Percentiles rank a stretch among this genome's conserved stretches.
These are phyloP conservation scores for Peziza echinospora DNA, from an alignment of 495 filamentous ascomycete species.

Conservation along the genomic window DNA sequence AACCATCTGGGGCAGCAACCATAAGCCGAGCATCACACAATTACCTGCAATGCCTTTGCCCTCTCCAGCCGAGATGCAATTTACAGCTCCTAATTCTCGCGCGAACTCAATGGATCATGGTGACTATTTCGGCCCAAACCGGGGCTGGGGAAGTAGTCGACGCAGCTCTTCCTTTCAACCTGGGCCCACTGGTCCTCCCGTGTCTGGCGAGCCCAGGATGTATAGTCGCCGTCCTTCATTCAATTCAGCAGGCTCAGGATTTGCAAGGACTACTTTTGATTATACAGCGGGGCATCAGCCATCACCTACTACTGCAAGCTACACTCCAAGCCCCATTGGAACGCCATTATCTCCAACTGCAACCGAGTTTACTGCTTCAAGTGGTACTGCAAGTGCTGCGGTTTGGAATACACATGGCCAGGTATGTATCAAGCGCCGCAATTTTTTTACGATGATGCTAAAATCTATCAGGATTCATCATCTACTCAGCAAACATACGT, in stretches of 20 bases:
- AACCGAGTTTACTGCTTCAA: constrained; percentile 45
- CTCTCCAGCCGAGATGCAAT: constrained; percentile 9
- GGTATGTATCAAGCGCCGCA: no score
- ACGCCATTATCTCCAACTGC: constrained; percentile 71
- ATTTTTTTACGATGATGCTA: constrained; percentile 9
- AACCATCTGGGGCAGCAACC: constrained; percentile 15
- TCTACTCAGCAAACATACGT: constrained; percentile 56
- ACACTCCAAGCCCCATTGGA: constrained; percentile 50
- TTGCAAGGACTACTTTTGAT: constrained; percentile 1
- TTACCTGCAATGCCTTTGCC: constrained; percentile 9
- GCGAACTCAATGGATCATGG: constrained; percentile 8
- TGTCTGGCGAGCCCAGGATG: constrained; percentile 18
- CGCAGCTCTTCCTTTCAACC: constrained; percentile 17
- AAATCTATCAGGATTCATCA: constrained; percentile 20
- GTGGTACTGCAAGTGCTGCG: constrained; percentile 11
- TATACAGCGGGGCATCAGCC: constrained; percentile 23
- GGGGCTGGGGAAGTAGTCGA: constrained; percentile 11
- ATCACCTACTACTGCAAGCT: constrained; percentile 27
- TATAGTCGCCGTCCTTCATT: constrained; percentile 20
- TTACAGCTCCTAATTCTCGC: constrained; percentile 9
- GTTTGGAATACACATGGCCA: constrained; percentile 27
- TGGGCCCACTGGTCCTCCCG: constrained; percentile 15
- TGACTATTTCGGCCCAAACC: constrained; percentile 12
- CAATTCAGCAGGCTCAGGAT: constrained; percentile 19
- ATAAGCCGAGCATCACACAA: constrained; percentile 9